Evolutionary conservation across 805 yeast species (phyloP).

Genomic region (Saccharomycopsis malanga): DNA sequence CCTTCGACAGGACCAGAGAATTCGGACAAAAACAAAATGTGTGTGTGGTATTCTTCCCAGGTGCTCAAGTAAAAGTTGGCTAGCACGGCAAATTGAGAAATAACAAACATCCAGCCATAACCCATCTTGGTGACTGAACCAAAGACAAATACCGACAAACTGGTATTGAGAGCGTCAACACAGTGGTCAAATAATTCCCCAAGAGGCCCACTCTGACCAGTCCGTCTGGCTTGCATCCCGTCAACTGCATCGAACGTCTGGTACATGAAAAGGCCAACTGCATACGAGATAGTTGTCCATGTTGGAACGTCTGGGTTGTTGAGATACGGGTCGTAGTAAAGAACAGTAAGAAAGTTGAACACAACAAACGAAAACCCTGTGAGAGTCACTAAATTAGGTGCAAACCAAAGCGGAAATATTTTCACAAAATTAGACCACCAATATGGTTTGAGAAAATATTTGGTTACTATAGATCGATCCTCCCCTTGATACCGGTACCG

Average conservation of each 20-base stretch:
- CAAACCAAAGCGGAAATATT: slow-evolving; percentile 79
- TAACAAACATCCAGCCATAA: slow-evolving; percentile 48
- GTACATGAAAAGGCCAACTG: slow-evolving; percentile 77
- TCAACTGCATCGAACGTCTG: slow-evolving; percentile 97
- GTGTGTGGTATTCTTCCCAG: slow-evolving; percentile 95
- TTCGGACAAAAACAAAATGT: slow-evolving; percentile 64
- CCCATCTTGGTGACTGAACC: slow-evolving; percentile 76
- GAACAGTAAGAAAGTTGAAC: slow-evolving; percentile 53
- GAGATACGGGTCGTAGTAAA: slow-evolving; percentile 67
- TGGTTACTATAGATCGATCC: slow-evolving; percentile 74
- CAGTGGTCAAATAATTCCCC: slow-evolving; percentile 96
- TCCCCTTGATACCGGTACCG: slow-evolving; percentile 46
- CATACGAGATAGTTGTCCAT: slow-evolving; percentile 74
- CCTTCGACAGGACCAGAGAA: slow-evolving; percentile 97
- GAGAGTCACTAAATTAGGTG: slow-evolving; percentile 87
- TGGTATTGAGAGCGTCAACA: slow-evolving; percentile 66
- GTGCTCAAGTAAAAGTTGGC: slow-evolving; percentile 84
- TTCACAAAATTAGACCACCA: slow-evolving; percentile 62
- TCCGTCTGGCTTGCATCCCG: slow-evolving; percentile 90
- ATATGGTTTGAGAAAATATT: slow-evolving; percentile 70
- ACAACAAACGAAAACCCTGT: slow-evolving; percentile 69
- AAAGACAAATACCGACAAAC: slow-evolving; percentile 68
- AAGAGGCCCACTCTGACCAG: slow-evolving; percentile 90
- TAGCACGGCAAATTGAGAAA: slow-evolving; percentile 66
- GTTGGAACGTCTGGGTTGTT: slow-evolving; percentile 50